Conservation (phyloP, 1,284 basidiomycete genomes). For the Malassezia pachydermatis region DNA sequence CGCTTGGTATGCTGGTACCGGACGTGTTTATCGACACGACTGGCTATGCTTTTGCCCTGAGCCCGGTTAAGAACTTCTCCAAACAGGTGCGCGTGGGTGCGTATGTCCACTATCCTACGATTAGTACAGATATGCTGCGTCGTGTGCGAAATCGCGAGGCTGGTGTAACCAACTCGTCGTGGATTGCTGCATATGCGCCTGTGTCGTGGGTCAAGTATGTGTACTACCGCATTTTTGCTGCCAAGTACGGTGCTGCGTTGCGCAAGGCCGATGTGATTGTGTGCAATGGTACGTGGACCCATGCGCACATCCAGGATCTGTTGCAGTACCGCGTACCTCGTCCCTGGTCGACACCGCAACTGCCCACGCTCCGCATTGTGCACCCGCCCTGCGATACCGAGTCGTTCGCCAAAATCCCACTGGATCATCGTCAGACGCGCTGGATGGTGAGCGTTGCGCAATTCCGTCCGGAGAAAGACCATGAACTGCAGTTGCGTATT, state of each 20-base stretch:
- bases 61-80: constrained; percentile 58
- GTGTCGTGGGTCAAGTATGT: constrained; percentile 63
- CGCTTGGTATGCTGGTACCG: constrained; percentile 60
- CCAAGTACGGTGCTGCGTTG: constrained; percentile 67
- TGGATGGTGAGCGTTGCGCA: constrained; percentile 59
- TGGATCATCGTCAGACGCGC: constrained; percentile 50
- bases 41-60: constrained; percentile 92
- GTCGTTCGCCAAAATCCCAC: constrained; percentile 59
- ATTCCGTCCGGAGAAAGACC: constrained; percentile 77
- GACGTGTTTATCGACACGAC: constrained; percentile 93
- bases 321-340: constrained; percentile 48
- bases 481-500: constrained; percentile 66
- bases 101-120: constrained; percentile 93
- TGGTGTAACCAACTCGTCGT: constrained; percentile 59
- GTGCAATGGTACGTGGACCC: constrained; percentile 94
- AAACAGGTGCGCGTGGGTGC: constrained; percentile 65
- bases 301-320: constrained; percentile 60
- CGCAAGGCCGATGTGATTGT: constrained; percentile 62
- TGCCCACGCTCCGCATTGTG: constrained; percentile 53
- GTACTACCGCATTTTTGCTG: constrained; percentile 84
- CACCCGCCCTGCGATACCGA: constrained; percentile 87
- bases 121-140: constrained; percentile 79
- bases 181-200: constrained; percentile 56
- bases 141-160: constrained; percentile 58
- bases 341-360: constrained; percentile 46